phyloP scores from a whole-genome alignment of 371 early-diverging fungal species.

The Furculomyces boomerangus region DNA sequence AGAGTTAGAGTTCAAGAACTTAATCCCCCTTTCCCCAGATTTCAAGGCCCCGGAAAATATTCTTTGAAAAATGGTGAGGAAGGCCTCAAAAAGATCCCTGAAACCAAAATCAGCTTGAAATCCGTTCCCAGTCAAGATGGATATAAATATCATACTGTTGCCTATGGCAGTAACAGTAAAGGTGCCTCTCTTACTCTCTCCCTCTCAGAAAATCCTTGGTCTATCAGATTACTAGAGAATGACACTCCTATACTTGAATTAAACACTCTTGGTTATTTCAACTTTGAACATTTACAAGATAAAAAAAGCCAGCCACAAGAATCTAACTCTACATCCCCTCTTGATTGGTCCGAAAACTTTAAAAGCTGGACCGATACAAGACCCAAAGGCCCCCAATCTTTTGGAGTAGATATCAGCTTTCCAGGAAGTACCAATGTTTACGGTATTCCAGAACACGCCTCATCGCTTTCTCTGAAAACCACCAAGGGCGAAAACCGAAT shows the following conservation, averaged over 20 bases:
- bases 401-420: constrained; percentile 86
- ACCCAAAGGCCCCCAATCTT: constrained; percentile 80
- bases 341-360: constrained; percentile 77
- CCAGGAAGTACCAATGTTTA: constrained; percentile 71
- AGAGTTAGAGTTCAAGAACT: constrained; percentile 55
- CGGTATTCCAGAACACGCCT: constrained; percentile 90
- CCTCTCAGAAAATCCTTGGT: constrained; percentile 18
- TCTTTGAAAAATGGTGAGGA: constrained; percentile 39
- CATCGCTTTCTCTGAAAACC: constrained; percentile 59
- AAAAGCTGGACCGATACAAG: constrained; percentile 72
- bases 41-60: constrained; percentile 40
- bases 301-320: constrained; percentile 32
- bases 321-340: constrained; percentile 31
- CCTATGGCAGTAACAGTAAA: constrained; percentile 8
- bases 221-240: constrained; percentile 40
- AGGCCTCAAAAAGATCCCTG: constrained; percentile 15
- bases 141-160: constrained; percentile 5
- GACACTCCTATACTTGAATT: constrained; percentile 41
- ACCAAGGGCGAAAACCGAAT: constrained; percentile 60
- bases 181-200: constrained; percentile 9
- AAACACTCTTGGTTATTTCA: constrained; percentile 66
- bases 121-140: neutral
- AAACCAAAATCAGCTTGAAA: constrained; percentile 5
- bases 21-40: constrained; percentile 42
- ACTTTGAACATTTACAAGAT: constrained; percentile 62